phyloP scores from a whole-genome alignment of 108 stramenopile genomes.

The Craspedostauros australis region DNA sequence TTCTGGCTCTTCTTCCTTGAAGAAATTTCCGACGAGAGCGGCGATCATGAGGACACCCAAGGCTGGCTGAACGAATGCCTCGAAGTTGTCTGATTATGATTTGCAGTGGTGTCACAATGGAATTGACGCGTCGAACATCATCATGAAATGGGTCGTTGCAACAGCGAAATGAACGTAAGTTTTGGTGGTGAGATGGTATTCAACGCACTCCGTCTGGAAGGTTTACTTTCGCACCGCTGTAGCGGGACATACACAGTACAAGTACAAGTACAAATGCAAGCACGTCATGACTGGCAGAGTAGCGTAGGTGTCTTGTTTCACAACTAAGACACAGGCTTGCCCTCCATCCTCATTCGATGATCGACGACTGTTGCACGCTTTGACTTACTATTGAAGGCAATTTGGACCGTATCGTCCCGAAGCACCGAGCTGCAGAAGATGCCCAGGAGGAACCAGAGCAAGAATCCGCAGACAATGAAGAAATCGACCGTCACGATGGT shows the following conservation, averaged over 20 bases:
- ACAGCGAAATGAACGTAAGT: no score
- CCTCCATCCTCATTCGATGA: background rate
- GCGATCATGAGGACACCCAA: conserved; percentile 88
- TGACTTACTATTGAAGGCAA: conserved; percentile 80
- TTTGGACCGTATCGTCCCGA: conserved; percentile 81
- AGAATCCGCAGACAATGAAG: conserved; percentile 79
- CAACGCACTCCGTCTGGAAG: no score
- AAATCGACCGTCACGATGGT: conserved; percentile 89
- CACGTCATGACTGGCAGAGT: background rate
- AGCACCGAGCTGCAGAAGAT: conserved; percentile 74
- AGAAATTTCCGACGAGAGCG: conserved; percentile 49
- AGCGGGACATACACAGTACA: no score
- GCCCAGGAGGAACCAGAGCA: conserved; percentile 85
- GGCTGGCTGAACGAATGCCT: conserved; percentile 74
- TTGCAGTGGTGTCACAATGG: no score
- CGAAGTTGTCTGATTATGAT: conserved; percentile 53
- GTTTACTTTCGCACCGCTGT: no score
- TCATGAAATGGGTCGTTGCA: no score
- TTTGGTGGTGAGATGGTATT: no score
- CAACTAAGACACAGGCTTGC: no score
- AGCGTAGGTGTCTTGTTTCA: no score
- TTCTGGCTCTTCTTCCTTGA: conserved; percentile 32
- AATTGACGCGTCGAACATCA: no score
- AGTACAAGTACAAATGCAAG: background rate
- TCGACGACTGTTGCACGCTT: background rate